Base-by-base conservation (phyloP, 441 rosid species). In the Capsella rubella region DNA sequence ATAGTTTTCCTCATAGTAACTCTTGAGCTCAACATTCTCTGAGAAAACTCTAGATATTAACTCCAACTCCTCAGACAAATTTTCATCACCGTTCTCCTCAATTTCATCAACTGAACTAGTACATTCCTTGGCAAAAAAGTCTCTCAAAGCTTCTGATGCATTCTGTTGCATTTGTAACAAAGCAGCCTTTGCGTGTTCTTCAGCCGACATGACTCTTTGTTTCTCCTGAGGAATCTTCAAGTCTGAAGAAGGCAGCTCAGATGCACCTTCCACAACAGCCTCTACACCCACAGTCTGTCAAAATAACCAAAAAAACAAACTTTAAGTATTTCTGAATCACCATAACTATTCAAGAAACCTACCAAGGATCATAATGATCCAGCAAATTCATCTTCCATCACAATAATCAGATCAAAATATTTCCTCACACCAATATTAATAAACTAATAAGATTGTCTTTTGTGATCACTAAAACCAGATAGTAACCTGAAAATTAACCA, bases 21-120 rank as follows among this genome's bases (percentile, higher is more conserved):
- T 81, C 73, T 82, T 83, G 53, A 88, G 77, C 64, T 84, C 87
- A 62, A 45, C 45, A 64, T 86, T 80, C 81, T 86, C 93, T 4
- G 65, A 56, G 56, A 88, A 85, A 50, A 86, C 63, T 52, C 61
- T 69, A 64, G 84, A 63, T 55, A 88, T 74, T 64, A 81, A 79
- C 72, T 78, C 80, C 61, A 78, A 63, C 67, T 80, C 84, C 77
- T 60, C 57, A 25, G 70, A 55, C 12, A 46, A 27, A 55, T 9
- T 8, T 4, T 55, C 72, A 64, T 69, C 64, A 10, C 29, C 77
- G 50, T 68, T 73, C 55, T 73, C 81, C 69, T 79, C 74, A 42
- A 16, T 73, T 34, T 43, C 63, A 49, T 74, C 69, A 55, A 31
- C 80, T 34, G 78, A 76, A 64, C 50, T 79, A 82, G 53, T 59